Evolutionary conservation across 306 rosid species (phyloP), one percentile per base, ranked within the genome.

Genomic region (Ochetophila trinervis): DNA sequence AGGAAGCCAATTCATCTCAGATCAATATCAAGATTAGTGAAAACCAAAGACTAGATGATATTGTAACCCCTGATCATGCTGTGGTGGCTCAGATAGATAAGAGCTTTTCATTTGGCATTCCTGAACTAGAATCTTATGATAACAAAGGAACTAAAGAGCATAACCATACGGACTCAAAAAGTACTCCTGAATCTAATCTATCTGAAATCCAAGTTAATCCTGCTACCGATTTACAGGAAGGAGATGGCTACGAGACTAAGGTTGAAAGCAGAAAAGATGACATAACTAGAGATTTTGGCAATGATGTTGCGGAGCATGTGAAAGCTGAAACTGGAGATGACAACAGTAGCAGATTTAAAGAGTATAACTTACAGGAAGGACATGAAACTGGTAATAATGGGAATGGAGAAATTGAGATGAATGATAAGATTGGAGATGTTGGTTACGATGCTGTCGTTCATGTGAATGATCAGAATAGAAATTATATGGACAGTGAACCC

Each of bases 1-100:
- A 60, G 50, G 75, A 57, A 69, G 59, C 60, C 50, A 82, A 63
- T 68, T 63, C 73, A 59, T 77, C 84, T 67, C 47, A 68, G 48
- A 59, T 52, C 20, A 51, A 71, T 75, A 24, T 32, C 56, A 40
- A 49, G 44, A 65, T 52, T 66, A 75, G 70, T 61, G 68, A 67
- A 74, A 30, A 15, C 67, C 72, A 72, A 57, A 70, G 63, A 35
- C 62, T 51, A 14, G 74, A 66, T 60, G 87, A 76, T 63, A 73
- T 32, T 40, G 81, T 59, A n/a, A 47, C 48, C n/a, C 42, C 80
- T 63, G 57, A 65, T 37, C 68, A 74, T 60, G 70, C 24, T 71
- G 42, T 66, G 69, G 23, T 58, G 63, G 57, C 79, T 76, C 74
- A 55, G 68, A 34, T 47, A n/a, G 80, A 79, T 62, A 68, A 76